Evolutionary conservation across 176 grass and related monocot genomes (phyloP).

Genomic region (Calamus simplicifolius): DNA sequence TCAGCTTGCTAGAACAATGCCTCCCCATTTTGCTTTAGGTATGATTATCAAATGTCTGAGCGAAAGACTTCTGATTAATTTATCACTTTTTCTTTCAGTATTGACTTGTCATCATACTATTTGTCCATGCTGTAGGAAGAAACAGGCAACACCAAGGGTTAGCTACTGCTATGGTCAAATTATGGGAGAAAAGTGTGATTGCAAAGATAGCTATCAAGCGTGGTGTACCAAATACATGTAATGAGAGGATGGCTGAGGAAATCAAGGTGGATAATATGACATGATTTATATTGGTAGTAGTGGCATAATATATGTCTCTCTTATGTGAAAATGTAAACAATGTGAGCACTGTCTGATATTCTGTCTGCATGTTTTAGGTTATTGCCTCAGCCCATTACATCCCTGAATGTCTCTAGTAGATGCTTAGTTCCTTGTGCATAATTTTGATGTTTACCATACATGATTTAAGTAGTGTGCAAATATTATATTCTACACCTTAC

Average conservation of each 20-base stretch:
- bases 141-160: constrained; percentile 90
- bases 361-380: too few relatives aligned
- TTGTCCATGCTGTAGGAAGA: constrained; percentile 46
- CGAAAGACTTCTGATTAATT: neutral
- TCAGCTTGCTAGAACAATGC: constrained; percentile 72
- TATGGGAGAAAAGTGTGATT: constrained; percentile 97
- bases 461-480: too few relatives aligned
- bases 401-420: too few relatives aligned
- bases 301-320: neutral
- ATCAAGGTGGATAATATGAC: constrained; percentile 49
- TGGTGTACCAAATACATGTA: constrained; percentile 68
- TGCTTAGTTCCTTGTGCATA: too few relatives aligned
- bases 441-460: too few relatives aligned
- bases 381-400: too few relatives aligned
- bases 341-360: too few relatives aligned
- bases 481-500: too few relatives aligned
- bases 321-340: neutral
- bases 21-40: constrained; percentile 93
- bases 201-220: constrained; percentile 93
- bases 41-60: constrained; percentile 1
- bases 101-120: neutral
- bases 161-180: constrained; percentile 84
- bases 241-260: constrained; percentile 88
- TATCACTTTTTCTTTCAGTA: neutral
- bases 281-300: constrained; percentile 16